These are phyloP conservation scores for Skeletonema costatum DNA, from an alignment of 108 stramenopile species.

Conservation along the genomic window DNA sequence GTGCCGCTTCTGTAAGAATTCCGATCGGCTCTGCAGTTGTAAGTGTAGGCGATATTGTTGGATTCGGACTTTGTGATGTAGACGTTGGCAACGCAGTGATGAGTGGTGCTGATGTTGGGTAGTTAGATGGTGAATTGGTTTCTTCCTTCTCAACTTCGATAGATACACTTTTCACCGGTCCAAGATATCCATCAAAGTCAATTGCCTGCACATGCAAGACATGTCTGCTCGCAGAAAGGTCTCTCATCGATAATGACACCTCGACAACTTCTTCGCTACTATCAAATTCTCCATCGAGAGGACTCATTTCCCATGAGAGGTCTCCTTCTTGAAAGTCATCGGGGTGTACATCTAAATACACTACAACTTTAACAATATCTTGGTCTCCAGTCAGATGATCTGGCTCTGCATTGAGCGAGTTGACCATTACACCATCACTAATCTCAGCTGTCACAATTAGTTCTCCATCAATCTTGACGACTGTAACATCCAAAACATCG, in stretches of 20 bases:
- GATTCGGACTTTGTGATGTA: not conserved
- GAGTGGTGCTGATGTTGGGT: not conserved
- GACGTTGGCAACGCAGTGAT: not conserved
- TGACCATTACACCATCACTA: constrained; percentile 39
- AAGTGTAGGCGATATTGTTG: not conserved
- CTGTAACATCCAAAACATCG: constrained; percentile 29
- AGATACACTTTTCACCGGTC: constrained; percentile 42
- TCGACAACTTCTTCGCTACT: constrained; percentile 6
- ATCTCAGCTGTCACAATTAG: constrained; percentile 17
- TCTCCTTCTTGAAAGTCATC: constrained; percentile 21
- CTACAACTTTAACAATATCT: constrained; percentile 8
- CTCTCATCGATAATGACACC: constrained; percentile 1
- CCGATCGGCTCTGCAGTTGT: not conserved
- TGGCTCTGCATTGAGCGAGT: constrained; percentile 10
- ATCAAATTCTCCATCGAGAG: constrained; percentile 1
- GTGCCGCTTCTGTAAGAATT: not conserved
- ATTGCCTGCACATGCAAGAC: constrained; percentile 44
- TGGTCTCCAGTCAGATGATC: constrained; percentile 32
- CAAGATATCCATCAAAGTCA: constrained; percentile 46
- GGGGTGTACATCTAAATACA: constrained; percentile 39
- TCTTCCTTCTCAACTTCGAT: constrained; percentile 18
- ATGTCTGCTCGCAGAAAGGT: constrained; percentile 25
- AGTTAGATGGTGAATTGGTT: constrained; percentile 7
- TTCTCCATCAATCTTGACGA: constrained; percentile 9
- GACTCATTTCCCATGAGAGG: constrained; percentile 18